Conservation (phyloP, 2,329 filamentous ascomycete genomes). For the Verticillium klebahnii region DNA sequence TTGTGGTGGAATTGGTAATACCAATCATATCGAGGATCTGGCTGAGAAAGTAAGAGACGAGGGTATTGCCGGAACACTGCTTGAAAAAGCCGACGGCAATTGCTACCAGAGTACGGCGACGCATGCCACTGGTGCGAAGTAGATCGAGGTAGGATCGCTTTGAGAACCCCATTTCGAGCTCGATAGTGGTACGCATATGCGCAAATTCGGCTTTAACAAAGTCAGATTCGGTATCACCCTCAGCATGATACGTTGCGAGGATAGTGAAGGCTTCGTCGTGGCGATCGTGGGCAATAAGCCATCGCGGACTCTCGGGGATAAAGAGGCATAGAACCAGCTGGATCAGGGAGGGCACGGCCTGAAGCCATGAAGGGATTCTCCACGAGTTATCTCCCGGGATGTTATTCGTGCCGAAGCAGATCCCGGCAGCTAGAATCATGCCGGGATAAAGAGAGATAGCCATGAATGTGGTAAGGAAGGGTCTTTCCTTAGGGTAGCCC, state of each 20-base stretch:
- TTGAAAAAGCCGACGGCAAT: conserved; percentile 47
- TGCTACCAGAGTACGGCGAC: conserved; percentile 41
- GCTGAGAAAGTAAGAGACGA: conserved; percentile 43
- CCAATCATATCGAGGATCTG: conserved; percentile 39
- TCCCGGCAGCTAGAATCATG: conserved; percentile 39
- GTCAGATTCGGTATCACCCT: conserved; percentile 41
- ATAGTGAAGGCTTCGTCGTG: conserved; percentile 62
- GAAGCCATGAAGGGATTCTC: conserved; percentile 68
- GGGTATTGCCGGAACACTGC: conserved; percentile 48
- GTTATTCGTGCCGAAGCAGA: conserved; percentile 40
- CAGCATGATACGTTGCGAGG: conserved; percentile 40
- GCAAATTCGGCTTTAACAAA: conserved; percentile 56
- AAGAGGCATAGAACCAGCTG: conserved; percentile 69
- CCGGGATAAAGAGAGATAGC: conserved; percentile 26
- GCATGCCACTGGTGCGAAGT: conserved; percentile 42
- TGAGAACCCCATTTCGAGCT: conserved; percentile 46
- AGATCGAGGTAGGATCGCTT: conserved; percentile 48
- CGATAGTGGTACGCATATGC: conserved; percentile 53
- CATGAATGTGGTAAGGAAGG: conserved; percentile 51
- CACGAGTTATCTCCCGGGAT: conserved; percentile 41
- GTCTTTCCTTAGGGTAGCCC: conserved; percentile 55
- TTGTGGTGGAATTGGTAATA: conserved; percentile 31
- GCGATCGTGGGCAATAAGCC: conserved; percentile 66
- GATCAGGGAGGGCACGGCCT: conserved; percentile 62
- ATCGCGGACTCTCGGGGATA: conserved; percentile 76